These are phyloP conservation scores for Lantana camara DNA, from an alignment of 257 asterid species.

Conservation along the genomic window DNA sequence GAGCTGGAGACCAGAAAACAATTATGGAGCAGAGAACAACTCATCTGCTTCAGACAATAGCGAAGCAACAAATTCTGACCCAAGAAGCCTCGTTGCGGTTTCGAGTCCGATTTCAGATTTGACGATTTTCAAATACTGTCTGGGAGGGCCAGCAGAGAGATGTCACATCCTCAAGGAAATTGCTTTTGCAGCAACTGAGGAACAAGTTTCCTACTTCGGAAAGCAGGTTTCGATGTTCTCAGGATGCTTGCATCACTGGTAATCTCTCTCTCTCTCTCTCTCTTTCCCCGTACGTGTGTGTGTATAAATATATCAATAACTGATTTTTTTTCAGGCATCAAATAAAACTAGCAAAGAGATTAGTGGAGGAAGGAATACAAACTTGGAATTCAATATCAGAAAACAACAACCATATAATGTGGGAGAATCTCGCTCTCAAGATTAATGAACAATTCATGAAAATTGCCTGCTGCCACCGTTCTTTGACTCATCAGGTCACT, in stretches of 20 bases:
- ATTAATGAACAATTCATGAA: constrained; percentile 59
- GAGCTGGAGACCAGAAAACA: constrained; percentile 48
- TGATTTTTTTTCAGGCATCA: constrained; percentile 58
- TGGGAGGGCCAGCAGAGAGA: constrained; percentile 76
- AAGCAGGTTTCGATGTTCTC: constrained; percentile 76
- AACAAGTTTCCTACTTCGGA: constrained; percentile 59
- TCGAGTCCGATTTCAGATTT: constrained; percentile 61
- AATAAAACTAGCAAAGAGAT: constrained; percentile 71
- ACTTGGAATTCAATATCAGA: constrained; percentile 69
- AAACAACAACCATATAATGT: constrained; percentile 57
- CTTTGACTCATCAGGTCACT: constrained; percentile 67
- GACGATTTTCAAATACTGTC: constrained; percentile 79
- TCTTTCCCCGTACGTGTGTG: no score
- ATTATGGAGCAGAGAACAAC: constrained; percentile 42
- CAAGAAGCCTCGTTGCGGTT: constrained; percentile 37
- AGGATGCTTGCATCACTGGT: constrained; percentile 94
- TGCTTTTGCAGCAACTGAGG: constrained; percentile 57
- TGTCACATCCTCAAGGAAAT: constrained; percentile 80
- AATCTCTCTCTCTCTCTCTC: constrained; percentile 25
- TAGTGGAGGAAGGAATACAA: constrained; percentile 70
- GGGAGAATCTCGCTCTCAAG: constrained; percentile 62
- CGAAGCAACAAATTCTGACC: constrained; percentile 55
- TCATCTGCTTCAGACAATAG: constrained; percentile 65
- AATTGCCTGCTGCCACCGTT: constrained; percentile 64
- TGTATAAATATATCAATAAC: neutral